Evolutionary conservation across 768 basidiomycete genomes (phyloP), one percentile per base, ranked within the genome.

Genomic region (Boletus reticuloceps): DNA sequence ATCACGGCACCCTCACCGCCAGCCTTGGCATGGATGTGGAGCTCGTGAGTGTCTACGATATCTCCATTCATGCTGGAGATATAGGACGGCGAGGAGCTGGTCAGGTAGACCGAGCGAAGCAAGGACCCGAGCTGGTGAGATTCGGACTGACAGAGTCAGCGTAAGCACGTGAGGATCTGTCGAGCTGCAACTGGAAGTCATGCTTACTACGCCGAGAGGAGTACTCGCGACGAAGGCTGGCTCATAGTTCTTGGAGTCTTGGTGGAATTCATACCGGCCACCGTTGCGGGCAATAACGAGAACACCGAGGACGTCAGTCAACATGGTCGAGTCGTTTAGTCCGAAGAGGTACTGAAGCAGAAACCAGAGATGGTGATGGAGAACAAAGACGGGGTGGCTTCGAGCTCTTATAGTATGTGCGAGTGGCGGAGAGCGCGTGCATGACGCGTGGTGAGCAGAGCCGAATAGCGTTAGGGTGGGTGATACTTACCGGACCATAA

Each of bases 1-100:
- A 93, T 90, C 49, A 89, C 85, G n/a, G 83, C 77, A 45, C 91
- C 91, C 68, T 94, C 91, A 48, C 85, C 86, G 44, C 91, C 90
- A 50, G 85, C 85, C 74, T 94, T 93, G 69, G 88, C 89, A 58
- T 84, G 85, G 50, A 88, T 80, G 61, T 85, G 85, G 63, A 93
- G 77, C 68, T 89, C 82, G 62, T 76, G 79, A 67, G 86, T 87
- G 75, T 89, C 80, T 34, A 87, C 87, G 62, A 91, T 77, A 65
- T 89, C 85, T 29, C 77, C 69, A 56, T 79, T 77, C 70, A 91
- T 83, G 54, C 79, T 83, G 47, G 78, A 70, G 62, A 91, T 88
- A 70, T 82, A 87, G 27, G 85, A 85, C 10, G 85, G 73, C 32
- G 88, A 89, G n/a, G 77, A 75, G 61, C 79, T 74, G 57, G 79